Evolutionary conservation across 495 filamentous ascomycete species (phyloP), one percentile per base, ranked within the genome.

Genomic region (Xylaria palmicola): DNA sequence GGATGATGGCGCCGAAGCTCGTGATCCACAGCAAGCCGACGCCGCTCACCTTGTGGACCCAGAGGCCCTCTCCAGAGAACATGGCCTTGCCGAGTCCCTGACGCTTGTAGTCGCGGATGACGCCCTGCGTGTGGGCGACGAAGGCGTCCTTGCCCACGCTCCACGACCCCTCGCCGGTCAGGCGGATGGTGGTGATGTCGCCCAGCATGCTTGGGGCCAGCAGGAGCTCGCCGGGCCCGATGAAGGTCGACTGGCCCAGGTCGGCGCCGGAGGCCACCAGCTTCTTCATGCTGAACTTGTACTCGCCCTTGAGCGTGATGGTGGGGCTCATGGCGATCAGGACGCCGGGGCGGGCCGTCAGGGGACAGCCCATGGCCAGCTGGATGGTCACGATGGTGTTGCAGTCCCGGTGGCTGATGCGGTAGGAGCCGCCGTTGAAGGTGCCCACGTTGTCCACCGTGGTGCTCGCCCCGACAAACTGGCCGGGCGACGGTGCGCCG

Each of bases 321-420:
- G 88, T 89, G 6, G 91, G 88, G 9, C 91, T 91, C 95, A 98
- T 98, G 52, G 90, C 90, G 62, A 98, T 90, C 92, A 98, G 68
- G 74, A 59, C 81, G 86, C 91, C 92, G 40, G 94, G 92, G 65
- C 90, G 93, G 0, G 86, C 90, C 15, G 79, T 80, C 44, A 98
- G 67, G 0, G 94, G 93, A 68, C 90, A 95, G 4, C 92, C 93
- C 67, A 93, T 86, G 3, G 94, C 93, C 13, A 98, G 72, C 69
- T 97, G 93, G 2, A 98, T 57, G 0, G 95, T 98, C 45, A 97
- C 66, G 40, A 98, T 83, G 0, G 91, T 91, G 70, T 98, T 98
- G 41, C 83, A 86, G 68, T 98, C 93, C 6, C 94, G 83, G 68
- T 98, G 94, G 65, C 91, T 94, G 73, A 98, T 91, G 20, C 95